Percentiles rank a stretch among this genome's conserved stretches.
Conservation (phyloP, 495 filamentous ascomycete genomes). For the Xylaria telfairii region DNA sequence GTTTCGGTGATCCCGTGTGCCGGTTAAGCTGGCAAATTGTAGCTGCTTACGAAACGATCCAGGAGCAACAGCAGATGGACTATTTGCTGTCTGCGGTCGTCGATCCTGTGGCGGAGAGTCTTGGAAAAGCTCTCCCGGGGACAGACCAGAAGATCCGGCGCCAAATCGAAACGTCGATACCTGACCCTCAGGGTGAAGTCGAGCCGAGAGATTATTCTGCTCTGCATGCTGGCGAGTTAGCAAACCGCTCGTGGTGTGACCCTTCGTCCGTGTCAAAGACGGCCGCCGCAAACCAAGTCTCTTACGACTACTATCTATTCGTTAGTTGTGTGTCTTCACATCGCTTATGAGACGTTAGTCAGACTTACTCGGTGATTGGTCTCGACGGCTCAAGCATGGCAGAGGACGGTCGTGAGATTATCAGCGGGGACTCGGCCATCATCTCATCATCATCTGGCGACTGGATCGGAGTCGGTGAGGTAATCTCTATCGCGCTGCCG, state of each 20-base stretch:
- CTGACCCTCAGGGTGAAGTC: slow-evolving; percentile 61
- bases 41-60: slow-evolving; percentile 64
- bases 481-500: slow-evolving; percentile 63
- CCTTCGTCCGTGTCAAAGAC: slow-evolving; percentile 65
- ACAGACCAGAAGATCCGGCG: slow-evolving; percentile 64
- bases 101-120: slow-evolving; percentile 79
- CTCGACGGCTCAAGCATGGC: slow-evolving; percentile 54
- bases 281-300: slow-evolving; percentile 66
- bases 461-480: slow-evolving; percentile 68
- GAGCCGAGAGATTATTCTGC: slow-evolving; percentile 18
- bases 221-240: slow-evolving; percentile 32
- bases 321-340: slow-evolving; percentile 24
- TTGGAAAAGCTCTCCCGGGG: slow-evolving; percentile 77
- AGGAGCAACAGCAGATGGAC: slow-evolving; percentile 57
- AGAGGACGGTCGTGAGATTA: slow-evolving; percentile 54
- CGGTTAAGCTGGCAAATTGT: slow-evolving; percentile 56
- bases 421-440: slow-evolving; percentile 57
- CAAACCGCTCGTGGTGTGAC: slow-evolving; percentile 58
- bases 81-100: slow-evolving; percentile 61
- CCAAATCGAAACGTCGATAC: slow-evolving; percentile 79
- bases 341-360: slow-evolving; percentile 4
- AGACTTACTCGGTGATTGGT: slow-evolving; percentile 57
- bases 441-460: slow-evolving; percentile 50
- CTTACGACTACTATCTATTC: slow-evolving; percentile 53
- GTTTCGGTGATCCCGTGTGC: slow-evolving; percentile 54